Evolutionary conservation across 495 filamentous ascomycete species (phyloP), one percentile per base, ranked within the genome.

Genomic region (Chaetomidium leptoderma): DNA sequence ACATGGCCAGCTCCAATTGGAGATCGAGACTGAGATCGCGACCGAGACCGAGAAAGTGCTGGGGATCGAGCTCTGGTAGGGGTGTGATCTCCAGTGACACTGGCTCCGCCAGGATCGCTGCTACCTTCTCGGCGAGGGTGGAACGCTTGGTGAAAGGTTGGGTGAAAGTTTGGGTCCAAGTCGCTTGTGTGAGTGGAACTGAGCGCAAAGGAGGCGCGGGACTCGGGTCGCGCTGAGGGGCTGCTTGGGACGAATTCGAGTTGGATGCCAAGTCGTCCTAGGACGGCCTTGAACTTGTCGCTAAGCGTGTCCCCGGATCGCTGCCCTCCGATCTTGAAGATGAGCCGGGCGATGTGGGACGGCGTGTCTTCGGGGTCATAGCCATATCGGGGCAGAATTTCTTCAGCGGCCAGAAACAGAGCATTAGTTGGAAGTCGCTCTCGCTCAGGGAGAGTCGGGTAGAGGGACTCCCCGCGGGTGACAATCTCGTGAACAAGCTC

Each of bases 371-470:
- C 85, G 33, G 82, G 76, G 59, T 90, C 77, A 60, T 85, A 71
- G 58, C 83, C 86, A 77, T 87, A 72, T 64, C 84, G 76, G 3
- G 78, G 78, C 40, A 93, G 78, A 27, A 89, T 77, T 55, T 81
- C 74, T 62, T 95, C 86, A 64, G 93, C 93, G 33, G 89, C 88
- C 17, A 79, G 75, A 72, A 92, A 95, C 27, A 95, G 79, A 19
- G 89, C 88, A 70, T 86, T 83, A 63, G 87, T 91, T 4, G 89
- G 87, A 13, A 85, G 74, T 57, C 78, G 76, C 53, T 86, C 78
- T 56, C 80, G 80, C 30, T 85, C 81, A 1, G 84, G 81, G 26
- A 80, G 72, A 26, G 68, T 69, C 17, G 75, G 71, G 24, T 76
- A 66, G 37, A 88, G 76, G 24, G 75, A 70, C 73, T 91, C 83